Evolutionary conservation across 2,329 filamentous ascomycete genomes (phyloP), one percentile per base, ranked within the genome.

Genomic region (Catunica adiposa): DNA sequence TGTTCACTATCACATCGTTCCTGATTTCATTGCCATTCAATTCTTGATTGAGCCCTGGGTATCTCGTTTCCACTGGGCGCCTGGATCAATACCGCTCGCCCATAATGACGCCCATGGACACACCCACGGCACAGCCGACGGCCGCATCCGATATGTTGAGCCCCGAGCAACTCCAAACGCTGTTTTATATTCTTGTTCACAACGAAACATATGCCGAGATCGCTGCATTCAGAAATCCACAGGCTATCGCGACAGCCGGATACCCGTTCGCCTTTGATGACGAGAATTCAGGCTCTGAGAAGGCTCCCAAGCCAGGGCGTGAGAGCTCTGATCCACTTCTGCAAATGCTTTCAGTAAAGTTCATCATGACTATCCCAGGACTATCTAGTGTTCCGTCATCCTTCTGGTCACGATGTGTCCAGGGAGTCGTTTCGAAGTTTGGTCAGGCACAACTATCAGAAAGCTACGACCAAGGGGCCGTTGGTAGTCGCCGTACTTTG

Each of bases 401-500:
- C 2, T 86, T 85, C 66, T 88, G 83, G 82, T 73, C 72, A 34
- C 70, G 73, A n/a, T 73, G 78, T 47, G 70, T 83, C 23, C 75
- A 79, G 61, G 73, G 74, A 1, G 66, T 87, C 15, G 70, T 86
- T 61, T 68, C 71, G 61, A 73, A 79, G 62, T 70, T 90, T 55
- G 80, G 75, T 7, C 75, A 80, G 31, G 83, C 80, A 1, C 79
- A 86, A 53, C 70, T 90, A 31, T 88, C 83, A 1, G 86, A 90
- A 66, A 88, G 83, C 64, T 90, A 89, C 63, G 86, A 90, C 65
- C 88, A 88, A 66, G 85, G 83, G 14, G 74, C 79, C 0, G 68
- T 90, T 61, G 86, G 86, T 0, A 80, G 82, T 58, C 74, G 86
- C 53, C 89, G 88, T 69, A 85, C 83, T 20, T 68, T 90, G 51